Evolutionary conservation across 352 stramenopile species (phyloP).

Genomic region (Pythium utonaiense): DNA sequence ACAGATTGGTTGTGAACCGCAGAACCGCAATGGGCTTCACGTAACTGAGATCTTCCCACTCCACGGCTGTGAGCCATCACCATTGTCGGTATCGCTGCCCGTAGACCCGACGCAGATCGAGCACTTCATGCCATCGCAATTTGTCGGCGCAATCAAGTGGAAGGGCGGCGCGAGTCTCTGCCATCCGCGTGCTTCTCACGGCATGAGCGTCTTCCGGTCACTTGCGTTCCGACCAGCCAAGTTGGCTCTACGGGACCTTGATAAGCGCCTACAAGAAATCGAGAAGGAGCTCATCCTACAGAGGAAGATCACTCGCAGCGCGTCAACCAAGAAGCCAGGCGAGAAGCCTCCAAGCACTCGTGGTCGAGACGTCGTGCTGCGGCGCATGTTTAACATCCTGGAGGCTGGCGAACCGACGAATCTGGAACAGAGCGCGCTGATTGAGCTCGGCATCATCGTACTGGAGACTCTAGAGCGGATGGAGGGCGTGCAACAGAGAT

Average conservation of each 20-base stretch:
- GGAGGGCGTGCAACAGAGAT: conserved; percentile 40
- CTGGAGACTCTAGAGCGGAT: conserved; percentile 76
- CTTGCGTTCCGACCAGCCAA: conserved; percentile 61
- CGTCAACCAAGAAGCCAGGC: conserved; percentile 36
- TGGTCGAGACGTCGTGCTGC: conserved; percentile 67
- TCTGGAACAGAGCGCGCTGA: conserved; percentile 46
- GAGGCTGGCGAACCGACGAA: conserved; percentile 58
- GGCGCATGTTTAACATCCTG: conserved; percentile 63
- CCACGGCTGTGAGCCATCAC: conserved; percentile 55
- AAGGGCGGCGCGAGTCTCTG: conserved; percentile 65
- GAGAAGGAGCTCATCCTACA: conserved; percentile 51
- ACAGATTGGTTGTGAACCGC: neutral
- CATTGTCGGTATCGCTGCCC: conserved; percentile 20
- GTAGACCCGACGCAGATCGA: conserved; percentile 13
- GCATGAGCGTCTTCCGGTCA: conserved; percentile 57
- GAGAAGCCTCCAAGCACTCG: conserved; percentile 44
- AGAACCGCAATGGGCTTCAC: conserved; percentile 36
- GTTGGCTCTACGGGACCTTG: conserved; percentile 62
- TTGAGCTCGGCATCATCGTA: conserved; percentile 72
- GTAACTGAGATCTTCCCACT: conserved; percentile 70
- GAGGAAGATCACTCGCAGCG: conserved; percentile 42
- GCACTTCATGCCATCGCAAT: conserved; percentile 39
- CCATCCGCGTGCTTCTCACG: conserved; percentile 40
- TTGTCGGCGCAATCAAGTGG: conserved; percentile 62
- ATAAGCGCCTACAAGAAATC: conserved; percentile 59